phyloP scores from a whole-genome alignment of 2,329 filamentous ascomycete genomes.

The Monilinia vaccinii-corymbosi region DNA sequence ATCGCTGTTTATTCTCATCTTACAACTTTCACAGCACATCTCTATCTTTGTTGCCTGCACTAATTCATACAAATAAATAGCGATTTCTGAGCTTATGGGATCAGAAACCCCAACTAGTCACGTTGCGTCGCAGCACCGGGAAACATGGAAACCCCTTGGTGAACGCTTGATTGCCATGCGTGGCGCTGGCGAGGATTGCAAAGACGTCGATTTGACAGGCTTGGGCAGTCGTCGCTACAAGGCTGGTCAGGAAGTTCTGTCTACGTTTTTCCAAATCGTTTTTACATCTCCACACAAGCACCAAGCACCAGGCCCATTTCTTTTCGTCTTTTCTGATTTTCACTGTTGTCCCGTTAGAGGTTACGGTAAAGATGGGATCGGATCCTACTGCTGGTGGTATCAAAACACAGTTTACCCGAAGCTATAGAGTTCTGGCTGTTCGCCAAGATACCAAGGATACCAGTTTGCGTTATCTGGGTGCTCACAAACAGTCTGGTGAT shows the following conservation, averaged over 20 bases:
- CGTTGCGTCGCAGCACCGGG: not conserved
- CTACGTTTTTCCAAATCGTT: not conserved
- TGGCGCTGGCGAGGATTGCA: not conserved
- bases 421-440: slow-evolving; percentile 45
- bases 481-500: not conserved
- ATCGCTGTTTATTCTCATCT: slow-evolving; percentile 3
- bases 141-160: slow-evolving; percentile 4
- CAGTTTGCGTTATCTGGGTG: not conserved
- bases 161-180: slow-evolving; percentile 6
- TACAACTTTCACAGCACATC: slow-evolving; percentile 8
- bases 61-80: not conserved
- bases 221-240: slow-evolving; percentile 3
- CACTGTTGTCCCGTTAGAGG: not conserved
- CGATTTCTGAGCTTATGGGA: not conserved
- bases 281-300: not conserved
- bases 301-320: not conserved
- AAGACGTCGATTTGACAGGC: slow-evolving; percentile 1
- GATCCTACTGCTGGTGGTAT: slow-evolving; percentile 48
- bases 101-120: not conserved
- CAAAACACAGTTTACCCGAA: slow-evolving; percentile 47
- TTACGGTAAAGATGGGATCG: slow-evolving; percentile 27
- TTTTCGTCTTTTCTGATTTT: not conserved
- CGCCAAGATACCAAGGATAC: slow-evolving; percentile 36
- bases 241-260: slow-evolving; percentile 9
- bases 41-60: not conserved